These are phyloP conservation scores for Brassica nigra DNA, from an alignment of 345 rosid species.

Conservation along the genomic window DNA sequence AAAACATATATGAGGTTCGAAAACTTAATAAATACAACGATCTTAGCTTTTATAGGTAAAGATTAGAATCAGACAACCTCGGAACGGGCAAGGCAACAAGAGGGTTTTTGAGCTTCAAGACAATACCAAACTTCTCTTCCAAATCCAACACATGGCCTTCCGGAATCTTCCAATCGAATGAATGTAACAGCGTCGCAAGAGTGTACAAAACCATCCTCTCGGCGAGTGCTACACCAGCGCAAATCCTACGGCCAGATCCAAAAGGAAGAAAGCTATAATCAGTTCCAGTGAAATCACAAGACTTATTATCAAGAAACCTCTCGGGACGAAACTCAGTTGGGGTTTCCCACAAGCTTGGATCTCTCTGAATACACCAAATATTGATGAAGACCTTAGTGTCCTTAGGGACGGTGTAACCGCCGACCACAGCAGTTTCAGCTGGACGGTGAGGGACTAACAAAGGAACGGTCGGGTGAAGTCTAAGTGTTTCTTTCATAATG, in stretches of 20 bases:
- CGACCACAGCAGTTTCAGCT: background rate
- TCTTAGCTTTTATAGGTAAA: slow-evolving; percentile 2
- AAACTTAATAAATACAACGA: background rate
- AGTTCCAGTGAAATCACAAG: background rate
- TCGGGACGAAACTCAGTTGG: slow-evolving; percentile 19
- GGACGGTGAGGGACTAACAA: slow-evolving; percentile 37
- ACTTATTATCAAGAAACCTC: slow-evolving; percentile 24
- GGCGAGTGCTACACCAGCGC: slow-evolving; percentile 69
- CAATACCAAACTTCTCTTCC: slow-evolving; percentile 72
- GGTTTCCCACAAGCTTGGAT: slow-evolving; percentile 19
- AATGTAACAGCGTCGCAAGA: slow-evolving; percentile 63
- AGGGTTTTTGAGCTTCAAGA: slow-evolving; percentile 61
- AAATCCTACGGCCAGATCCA: slow-evolving; percentile 49
- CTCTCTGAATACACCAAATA: slow-evolving; percentile 24
- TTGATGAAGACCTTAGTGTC: slow-evolving; percentile 34
- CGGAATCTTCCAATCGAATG: slow-evolving; percentile 66
- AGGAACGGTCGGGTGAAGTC: slow-evolving; percentile 39
- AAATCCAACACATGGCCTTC: slow-evolving; percentile 43
- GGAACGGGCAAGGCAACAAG: slow-evolving; percentile 55
- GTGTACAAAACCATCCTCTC: slow-evolving; percentile 70
- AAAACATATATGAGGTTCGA: background rate
- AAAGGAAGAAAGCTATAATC: background rate
- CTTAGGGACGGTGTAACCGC: slow-evolving; percentile 33
- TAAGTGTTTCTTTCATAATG: slow-evolving; percentile 38
- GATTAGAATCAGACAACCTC: slow-evolving; percentile 47